phyloP scores from a whole-genome alignment of 2,329 filamentous ascomycete genomes.

The Orbilia blumenaviensis region DNA sequence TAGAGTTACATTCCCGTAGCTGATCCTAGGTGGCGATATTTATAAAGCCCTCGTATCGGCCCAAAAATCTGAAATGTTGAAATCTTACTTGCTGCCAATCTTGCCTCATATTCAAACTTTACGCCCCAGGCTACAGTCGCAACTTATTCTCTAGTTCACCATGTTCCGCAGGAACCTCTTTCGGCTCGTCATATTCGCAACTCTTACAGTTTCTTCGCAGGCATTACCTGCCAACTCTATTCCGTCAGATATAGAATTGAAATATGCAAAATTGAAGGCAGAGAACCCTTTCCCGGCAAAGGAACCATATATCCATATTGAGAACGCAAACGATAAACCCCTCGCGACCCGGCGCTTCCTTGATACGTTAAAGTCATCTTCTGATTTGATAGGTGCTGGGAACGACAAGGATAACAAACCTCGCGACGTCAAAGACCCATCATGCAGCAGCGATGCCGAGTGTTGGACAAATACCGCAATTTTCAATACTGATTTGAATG shows the following conservation, averaged over 20 bases:
- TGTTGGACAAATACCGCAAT: slow-evolving; percentile 23
- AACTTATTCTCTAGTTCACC: not conserved
- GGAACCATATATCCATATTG: slow-evolving; percentile 23
- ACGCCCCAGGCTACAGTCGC: not conserved
- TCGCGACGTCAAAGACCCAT: not conserved
- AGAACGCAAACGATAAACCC: not conserved
- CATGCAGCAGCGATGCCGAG: slow-evolving; percentile 7
- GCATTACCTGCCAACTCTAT: slow-evolving; percentile 2
- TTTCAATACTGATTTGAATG: not conserved
- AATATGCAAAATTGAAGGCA: not conserved
- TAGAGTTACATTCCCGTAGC: not conserved
- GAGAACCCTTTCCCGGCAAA: slow-evolving; percentile 27
- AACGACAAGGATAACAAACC: not conserved
- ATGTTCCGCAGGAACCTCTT: slow-evolving; percentile 38
- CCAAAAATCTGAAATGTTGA: not conserved
- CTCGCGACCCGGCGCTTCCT: not conserved
- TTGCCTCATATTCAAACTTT: not conserved
- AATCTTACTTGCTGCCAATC: not conserved
- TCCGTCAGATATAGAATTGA: not conserved
- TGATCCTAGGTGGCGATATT: slow-evolving; percentile 11
- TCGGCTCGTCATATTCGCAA: slow-evolving; percentile 1
- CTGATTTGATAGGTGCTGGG: not conserved
- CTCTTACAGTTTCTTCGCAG: slow-evolving; percentile 3
- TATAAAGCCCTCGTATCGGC: slow-evolving; percentile 13
- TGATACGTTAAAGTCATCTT: not conserved